Percentiles rank a stretch among this genome's conserved stretches.
phyloP scores from a whole-genome alignment of 805 yeast genomes.

The Wickerhamiella slavikovae region DNA sequence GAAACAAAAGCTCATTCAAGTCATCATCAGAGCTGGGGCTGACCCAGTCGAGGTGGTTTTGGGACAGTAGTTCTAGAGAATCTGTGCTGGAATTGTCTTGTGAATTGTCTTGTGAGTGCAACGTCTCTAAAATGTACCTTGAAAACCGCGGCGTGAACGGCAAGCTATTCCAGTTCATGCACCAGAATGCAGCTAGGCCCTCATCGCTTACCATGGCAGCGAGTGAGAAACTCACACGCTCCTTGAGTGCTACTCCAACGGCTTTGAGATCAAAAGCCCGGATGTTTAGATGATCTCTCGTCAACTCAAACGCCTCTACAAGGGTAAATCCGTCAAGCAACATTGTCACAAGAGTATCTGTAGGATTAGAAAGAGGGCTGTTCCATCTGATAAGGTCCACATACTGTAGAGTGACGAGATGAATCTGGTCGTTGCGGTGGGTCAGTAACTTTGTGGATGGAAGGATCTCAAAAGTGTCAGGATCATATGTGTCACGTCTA shows the following conservation, averaged over 20 bases:
- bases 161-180: no score
- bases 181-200: no score
- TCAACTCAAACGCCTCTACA: constrained; percentile 34
- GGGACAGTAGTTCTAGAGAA: no score
- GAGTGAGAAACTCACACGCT: no score
- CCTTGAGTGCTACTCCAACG: neutral
- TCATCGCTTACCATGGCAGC: no score
- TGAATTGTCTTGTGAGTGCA: no score
- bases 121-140: no score
- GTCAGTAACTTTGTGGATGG: constrained; percentile 49
- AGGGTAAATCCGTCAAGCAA: constrained; percentile 50
- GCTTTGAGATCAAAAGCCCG: constrained; percentile 27
- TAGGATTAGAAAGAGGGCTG: constrained; percentile 10
- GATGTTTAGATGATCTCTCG: constrained; percentile 34
- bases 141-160: no score
- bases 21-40: no score
- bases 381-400: constrained; percentile 35
- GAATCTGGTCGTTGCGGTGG: constrained; percentile 49
- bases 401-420: constrained; percentile 43
- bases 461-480: constrained; percentile 10
- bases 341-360: constrained; percentile 14
- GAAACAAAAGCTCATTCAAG: no score
- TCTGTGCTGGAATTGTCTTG: no score
- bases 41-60: no score
- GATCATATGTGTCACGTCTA: neutral